These are phyloP conservation scores for Schizophyllum commune DNA, from an alignment of 1,284 basidiomycete species.

Conservation along the genomic window DNA sequence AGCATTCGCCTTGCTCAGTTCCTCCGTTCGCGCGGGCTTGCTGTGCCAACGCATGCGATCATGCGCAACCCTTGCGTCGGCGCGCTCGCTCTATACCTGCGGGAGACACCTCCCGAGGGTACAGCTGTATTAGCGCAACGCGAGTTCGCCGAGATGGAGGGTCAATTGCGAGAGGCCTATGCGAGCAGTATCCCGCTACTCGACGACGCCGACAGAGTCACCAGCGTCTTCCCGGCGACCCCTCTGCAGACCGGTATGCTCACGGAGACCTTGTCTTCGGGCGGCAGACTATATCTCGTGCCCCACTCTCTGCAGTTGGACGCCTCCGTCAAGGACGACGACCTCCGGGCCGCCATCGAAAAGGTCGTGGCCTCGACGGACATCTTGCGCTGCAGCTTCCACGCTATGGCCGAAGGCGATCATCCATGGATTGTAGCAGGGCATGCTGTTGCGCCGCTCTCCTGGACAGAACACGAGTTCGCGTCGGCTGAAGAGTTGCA, in stretches of 20 bases:
- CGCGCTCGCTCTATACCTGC: constrained; percentile 3
- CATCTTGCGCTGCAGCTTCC: constrained; percentile 7
- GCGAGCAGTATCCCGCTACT: neutral
- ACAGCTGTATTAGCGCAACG: constrained; percentile 1
- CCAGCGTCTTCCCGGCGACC: constrained; percentile 5
- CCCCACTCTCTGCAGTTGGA: constrained; percentile 5
- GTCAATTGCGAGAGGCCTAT: neutral
- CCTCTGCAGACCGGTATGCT: constrained; percentile 10
- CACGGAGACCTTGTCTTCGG: constrained; percentile 4
- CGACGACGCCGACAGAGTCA: neutral
- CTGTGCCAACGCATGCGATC: constrained; percentile 6
- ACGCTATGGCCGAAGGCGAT: neutral
- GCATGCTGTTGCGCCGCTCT: constrained; percentile 3
- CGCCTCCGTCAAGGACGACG: neutral
- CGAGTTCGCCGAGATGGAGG: constrained; percentile 4
- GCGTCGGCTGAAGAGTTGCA: neutral
- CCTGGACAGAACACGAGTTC: constrained; percentile 3
- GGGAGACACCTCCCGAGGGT: neutral
- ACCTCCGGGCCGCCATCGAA: constrained; percentile 3
- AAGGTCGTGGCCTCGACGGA: constrained; percentile 4
- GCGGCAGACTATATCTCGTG: constrained; percentile 5
- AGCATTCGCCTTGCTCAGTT: constrained; percentile 9
- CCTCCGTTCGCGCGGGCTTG: constrained; percentile 3
- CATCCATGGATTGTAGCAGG: constrained; percentile 7
- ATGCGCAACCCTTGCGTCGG: constrained; percentile 8